Conservation (phyloP, 352 stramenopile genomes). For the Globisporangium sylvaticum region DNA sequence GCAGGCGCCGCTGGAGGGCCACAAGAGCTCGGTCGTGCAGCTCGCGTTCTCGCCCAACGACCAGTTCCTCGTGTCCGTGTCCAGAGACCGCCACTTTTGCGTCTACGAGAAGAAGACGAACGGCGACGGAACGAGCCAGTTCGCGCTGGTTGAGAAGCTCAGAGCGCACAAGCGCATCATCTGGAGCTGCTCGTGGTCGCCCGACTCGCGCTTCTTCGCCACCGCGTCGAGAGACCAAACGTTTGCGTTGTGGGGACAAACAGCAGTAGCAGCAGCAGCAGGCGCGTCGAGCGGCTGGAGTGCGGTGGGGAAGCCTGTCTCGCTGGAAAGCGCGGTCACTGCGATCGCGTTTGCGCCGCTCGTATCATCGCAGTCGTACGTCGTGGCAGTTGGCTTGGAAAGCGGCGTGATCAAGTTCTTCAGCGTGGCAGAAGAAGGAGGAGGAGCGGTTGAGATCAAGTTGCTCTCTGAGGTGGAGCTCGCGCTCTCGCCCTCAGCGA, state of each 20-base stretch:
- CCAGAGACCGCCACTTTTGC: constrained; percentile 69
- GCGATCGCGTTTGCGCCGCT: constrained; percentile 54
- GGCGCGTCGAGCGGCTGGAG: constrained; percentile 17
- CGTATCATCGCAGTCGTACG: constrained; percentile 12
- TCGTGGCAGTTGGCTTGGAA: constrained; percentile 60
- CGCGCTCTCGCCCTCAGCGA: constrained; percentile 27
- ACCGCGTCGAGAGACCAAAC: constrained; percentile 68
- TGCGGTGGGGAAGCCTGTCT: constrained; percentile 18
- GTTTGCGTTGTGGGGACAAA: constrained; percentile 44
- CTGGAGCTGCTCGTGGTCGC: constrained; percentile 73
- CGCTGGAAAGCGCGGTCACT: constrained; percentile 43
- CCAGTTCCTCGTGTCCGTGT: constrained; percentile 57
- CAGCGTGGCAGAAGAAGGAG: constrained; percentile 9
- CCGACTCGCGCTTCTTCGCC: constrained; percentile 50
- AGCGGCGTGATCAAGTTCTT: constrained; percentile 46
- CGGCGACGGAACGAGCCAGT: constrained; percentile 21
- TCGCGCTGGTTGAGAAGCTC: constrained; percentile 34
- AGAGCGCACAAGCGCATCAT: constrained; percentile 81
- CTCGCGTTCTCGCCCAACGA: constrained; percentile 70
- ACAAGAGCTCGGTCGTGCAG: constrained; percentile 80
- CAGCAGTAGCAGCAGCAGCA: neutral
- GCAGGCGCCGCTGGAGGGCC: constrained; percentile 44
- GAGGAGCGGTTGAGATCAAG: constrained; percentile 6
- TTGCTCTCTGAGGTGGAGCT: constrained; percentile 20
- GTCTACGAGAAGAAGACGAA: constrained; percentile 34